Percentiles rank a stretch among this genome's conserved stretches.
Evolutionary conservation across 805 yeast species (phyloP).

Genomic region (Metahyphopichia silvanorum): DNA sequence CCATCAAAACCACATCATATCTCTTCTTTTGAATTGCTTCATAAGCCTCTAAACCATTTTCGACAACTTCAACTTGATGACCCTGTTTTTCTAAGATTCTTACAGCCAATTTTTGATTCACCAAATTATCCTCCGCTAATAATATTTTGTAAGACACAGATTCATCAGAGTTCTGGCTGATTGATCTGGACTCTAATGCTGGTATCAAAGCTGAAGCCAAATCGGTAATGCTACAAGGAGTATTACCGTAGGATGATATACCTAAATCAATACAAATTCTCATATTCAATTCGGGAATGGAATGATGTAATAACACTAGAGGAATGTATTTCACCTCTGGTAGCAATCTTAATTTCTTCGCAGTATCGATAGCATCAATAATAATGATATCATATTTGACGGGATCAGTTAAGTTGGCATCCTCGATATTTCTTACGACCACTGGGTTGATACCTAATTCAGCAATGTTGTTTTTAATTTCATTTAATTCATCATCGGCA

Average conservation of each 20-base stretch:
- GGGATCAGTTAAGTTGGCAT: constrained; percentile 54
- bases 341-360: constrained; percentile 61
- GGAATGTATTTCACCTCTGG: constrained; percentile 85
- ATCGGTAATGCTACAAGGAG: constrained; percentile 81
- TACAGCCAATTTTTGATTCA: constrained; percentile 84
- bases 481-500: constrained; percentile 45
- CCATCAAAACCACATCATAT: constrained; percentile 86
- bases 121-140: constrained; percentile 84
- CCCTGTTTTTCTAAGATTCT: constrained; percentile 83
- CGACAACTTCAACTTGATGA: constrained; percentile 79
- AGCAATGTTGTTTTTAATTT: constrained; percentile 48
- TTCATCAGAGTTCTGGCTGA: constrained; percentile 77
- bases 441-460: constrained; percentile 61
- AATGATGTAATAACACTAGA: constrained; percentile 71
- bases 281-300: constrained; percentile 74
- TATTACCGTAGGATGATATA: constrained; percentile 83
- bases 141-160: constrained; percentile 70
- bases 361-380: constrained; percentile 76
- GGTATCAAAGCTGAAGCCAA: constrained; percentile 81
- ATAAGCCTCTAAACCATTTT: constrained; percentile 79
- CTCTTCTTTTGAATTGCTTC: constrained; percentile 66
- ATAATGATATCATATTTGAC: constrained; percentile 75
- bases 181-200: constrained; percentile 78
- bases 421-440: constrained; percentile 53
- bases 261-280: constrained; percentile 81